Percentiles rank a stretch among this genome's conserved stretches.
phyloP scores from a whole-genome alignment of 2,329 filamentous ascomycete species.

The Metarhizium humberi region DNA sequence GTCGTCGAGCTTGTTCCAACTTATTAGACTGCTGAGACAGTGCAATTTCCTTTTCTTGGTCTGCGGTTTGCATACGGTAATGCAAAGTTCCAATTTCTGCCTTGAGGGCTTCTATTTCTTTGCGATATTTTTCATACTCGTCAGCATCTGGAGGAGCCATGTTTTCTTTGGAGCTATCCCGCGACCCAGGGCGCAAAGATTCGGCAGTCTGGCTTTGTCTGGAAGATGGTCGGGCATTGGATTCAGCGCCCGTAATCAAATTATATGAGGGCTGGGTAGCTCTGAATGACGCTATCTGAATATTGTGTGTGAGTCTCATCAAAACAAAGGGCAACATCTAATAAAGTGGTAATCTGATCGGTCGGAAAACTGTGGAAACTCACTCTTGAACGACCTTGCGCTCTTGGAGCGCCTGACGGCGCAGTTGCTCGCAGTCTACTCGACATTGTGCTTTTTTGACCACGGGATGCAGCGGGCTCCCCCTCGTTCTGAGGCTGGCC shows the following conservation, averaged over 20 bases:
- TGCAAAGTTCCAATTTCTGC: constrained; percentile 80
- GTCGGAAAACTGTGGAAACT: constrained; percentile 10
- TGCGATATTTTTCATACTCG: constrained; percentile 47
- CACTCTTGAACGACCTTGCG: constrained; percentile 30
- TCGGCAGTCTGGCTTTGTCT: constrained; percentile 30
- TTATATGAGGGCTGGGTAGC: constrained; percentile 50
- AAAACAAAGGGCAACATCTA: background rate
- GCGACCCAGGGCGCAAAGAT: constrained; percentile 37
- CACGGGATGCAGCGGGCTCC: constrained; percentile 17
- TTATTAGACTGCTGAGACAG: constrained; percentile 75
- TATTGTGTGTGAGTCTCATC: background rate
- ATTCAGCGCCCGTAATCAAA: constrained; percentile 45
- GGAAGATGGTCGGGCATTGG: constrained; percentile 27
- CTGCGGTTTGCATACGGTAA: constrained; percentile 79
- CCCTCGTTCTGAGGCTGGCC: constrained; percentile 22
- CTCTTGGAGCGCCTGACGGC: constrained; percentile 25
- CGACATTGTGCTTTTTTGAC: constrained; percentile 19
- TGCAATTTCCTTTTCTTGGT: constrained; percentile 78
- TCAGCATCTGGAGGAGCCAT: constrained; percentile 49
- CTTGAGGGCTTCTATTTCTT: constrained; percentile 66
- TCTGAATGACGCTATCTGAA: constrained; percentile 36
- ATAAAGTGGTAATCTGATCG: background rate
- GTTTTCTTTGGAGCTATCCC: constrained; percentile 52
- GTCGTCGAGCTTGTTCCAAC: constrained; percentile 66
- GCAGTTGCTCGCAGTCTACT: constrained; percentile 24